Percentiles rank a stretch among this genome's conserved stretches.
Evolutionary conservation across 1,284 basidiomycete species (phyloP).

Genomic region (Neotropicomus parvogracilis): DNA sequence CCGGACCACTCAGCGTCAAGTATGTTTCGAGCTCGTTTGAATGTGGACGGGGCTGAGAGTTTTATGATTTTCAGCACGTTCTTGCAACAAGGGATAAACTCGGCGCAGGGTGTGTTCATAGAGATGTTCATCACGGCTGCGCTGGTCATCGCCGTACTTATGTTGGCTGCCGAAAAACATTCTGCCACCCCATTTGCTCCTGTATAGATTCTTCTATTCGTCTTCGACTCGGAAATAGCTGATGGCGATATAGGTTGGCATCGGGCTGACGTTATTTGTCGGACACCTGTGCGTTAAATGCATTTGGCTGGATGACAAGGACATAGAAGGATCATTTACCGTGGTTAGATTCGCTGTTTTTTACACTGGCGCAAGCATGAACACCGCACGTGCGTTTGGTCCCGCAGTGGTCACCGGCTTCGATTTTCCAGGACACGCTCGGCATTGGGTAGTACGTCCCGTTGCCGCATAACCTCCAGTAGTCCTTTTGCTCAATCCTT

Average conservation of each 20-base stretch:
- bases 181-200: slow-evolving; percentile 70
- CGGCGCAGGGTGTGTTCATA: slow-evolving; percentile 63
- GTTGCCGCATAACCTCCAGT: not conserved
- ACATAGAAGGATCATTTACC: not conserved
- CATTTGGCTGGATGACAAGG: not conserved
- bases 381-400: slow-evolving; percentile 73
- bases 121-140: slow-evolving; percentile 66
- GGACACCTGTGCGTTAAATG: slow-evolving; percentile 54
- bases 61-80: slow-evolving; percentile 38
- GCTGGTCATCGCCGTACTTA: slow-evolving; percentile 60
- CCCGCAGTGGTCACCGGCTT: slow-evolving; percentile 69
- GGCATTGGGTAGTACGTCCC: slow-evolving; percentile 60
- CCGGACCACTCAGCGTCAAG: slow-evolving; percentile 56
- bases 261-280: slow-evolving; percentile 66
- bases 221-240: not conserved
- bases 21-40: slow-evolving; percentile 29
- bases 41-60: slow-evolving; percentile 2
- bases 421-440: slow-evolving; percentile 31
- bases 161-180: slow-evolving; percentile 70
- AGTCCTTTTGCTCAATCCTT: not conserved
- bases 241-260: slow-evolving; percentile 49
- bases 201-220: slow-evolving; percentile 28
- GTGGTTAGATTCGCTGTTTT: slow-evolving; percentile 44
- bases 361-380: slow-evolving; percentile 61
- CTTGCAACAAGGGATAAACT: slow-evolving; percentile 43